Conservation (phyloP, 305 asterid genomes). For the Fraxinus albicans region DNA sequence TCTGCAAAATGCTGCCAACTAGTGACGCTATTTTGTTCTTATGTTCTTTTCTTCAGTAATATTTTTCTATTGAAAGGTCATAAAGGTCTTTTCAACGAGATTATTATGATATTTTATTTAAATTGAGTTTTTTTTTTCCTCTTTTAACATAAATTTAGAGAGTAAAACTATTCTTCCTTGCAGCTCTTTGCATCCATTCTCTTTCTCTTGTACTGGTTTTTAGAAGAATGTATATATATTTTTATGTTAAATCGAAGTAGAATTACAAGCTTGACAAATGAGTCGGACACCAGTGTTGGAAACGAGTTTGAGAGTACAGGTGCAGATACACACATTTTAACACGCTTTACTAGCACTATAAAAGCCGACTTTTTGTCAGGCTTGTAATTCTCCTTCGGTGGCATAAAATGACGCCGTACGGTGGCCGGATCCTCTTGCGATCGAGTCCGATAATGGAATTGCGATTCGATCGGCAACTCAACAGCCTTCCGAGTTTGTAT, state of each 20-base stretch:
- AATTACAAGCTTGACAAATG: constrained; percentile 43
- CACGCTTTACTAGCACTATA: neutral
- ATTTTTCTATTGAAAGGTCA: neutral
- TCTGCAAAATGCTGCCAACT: neutral
- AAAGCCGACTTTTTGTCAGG: constrained; percentile 34
- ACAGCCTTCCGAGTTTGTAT: neutral
- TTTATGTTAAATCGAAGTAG: constrained; percentile 28
- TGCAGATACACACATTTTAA: neutral
- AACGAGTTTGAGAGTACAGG: neutral
- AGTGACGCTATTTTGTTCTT: neutral
- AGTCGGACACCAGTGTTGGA: neutral
- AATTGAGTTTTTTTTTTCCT: neutral
- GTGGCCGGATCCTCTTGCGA: neutral
- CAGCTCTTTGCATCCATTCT: neutral
- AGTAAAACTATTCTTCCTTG: neutral
- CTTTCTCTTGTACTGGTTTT: neutral
- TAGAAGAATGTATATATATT: neutral
- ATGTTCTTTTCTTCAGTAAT: neutral
- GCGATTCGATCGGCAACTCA: neutral
- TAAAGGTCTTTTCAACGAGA: neutral
- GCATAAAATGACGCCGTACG: constrained; percentile 23
- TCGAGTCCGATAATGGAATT: neutral
- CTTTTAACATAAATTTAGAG: neutral
- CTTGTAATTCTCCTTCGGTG: constrained; percentile 41
- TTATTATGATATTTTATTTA: neutral